Evolutionary conservation across 495 filamentous ascomycete genomes (phyloP).

Genomic region (Bathelium albidoporum): DNA sequence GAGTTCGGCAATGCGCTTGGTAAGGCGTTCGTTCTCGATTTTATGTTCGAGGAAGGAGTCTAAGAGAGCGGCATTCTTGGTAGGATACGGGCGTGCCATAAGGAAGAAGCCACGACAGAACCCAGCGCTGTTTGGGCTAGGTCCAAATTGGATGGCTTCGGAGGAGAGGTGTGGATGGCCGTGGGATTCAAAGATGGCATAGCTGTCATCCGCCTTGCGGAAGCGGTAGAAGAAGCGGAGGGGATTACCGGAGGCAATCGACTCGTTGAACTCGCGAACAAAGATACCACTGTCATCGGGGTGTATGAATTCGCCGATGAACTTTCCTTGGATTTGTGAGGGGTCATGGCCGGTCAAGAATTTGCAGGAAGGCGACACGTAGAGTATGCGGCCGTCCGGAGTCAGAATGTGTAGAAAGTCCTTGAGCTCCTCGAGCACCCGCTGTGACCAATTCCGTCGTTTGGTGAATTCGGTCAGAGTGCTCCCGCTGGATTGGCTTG

Average conservation of each 20-base stretch:
- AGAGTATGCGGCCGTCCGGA: constrained; percentile 69
- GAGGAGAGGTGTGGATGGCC: constrained; percentile 83
- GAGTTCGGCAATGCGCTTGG: constrained; percentile 73
- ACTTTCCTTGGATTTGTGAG: constrained; percentile 59
- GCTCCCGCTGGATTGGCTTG: constrained; percentile 42
- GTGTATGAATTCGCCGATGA: constrained; percentile 73
- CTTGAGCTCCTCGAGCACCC: constrained; percentile 78
- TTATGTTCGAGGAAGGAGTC: constrained; percentile 97
- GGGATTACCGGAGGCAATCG: constrained; percentile 67
- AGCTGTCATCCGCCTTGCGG: constrained; percentile 60
- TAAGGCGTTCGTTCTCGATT: constrained; percentile 87
- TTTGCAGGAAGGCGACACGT: constrained; percentile 71
- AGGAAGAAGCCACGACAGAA: constrained; percentile 88
- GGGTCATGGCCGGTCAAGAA: constrained; percentile 65
- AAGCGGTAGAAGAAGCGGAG: constrained; percentile 87
- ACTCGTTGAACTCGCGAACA: constrained; percentile 80
- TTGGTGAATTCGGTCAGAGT: constrained; percentile 75
- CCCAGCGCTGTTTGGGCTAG: constrained; percentile 45
- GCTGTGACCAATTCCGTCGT: constrained; percentile 78
- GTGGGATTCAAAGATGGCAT: constrained; percentile 74
- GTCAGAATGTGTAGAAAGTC: constrained; percentile 84
- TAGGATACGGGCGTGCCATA: constrained; percentile 85
- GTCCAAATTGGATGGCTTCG: constrained; percentile 45
- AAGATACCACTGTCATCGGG: constrained; percentile 81
- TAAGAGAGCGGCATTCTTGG: constrained; percentile 69